Evolutionary conservation across 208 protist species (phyloP).

Genomic region (Acanthamoeba lenticulata): DNA sequence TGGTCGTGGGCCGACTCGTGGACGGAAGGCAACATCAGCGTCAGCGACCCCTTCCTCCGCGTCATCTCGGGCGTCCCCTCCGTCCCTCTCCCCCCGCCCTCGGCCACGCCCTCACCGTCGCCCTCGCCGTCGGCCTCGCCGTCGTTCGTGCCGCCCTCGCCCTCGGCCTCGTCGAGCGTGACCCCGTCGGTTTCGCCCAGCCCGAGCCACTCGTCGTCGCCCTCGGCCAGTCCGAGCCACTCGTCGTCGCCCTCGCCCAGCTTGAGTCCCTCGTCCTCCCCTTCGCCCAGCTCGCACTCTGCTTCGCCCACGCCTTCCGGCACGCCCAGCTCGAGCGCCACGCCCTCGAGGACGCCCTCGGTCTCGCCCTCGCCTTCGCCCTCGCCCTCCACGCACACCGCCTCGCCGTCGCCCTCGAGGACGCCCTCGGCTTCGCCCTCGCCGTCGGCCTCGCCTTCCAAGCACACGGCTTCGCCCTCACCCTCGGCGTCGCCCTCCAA

Average conservation of each 20-base stretch:
- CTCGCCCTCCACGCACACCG: neutral
- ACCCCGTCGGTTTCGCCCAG: neutral
- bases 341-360: too few species aligned
- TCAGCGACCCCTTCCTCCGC: neutral
- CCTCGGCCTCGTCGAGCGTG: neutral
- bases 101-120: neutral
- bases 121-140: neutral
- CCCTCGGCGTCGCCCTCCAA: neutral
- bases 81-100: neutral
- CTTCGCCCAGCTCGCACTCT: neutral
- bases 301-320: neutral
- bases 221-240: too few species aligned
- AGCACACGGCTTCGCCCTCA: neutral
- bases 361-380: neutral
- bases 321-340: too few species aligned
- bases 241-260: neutral
- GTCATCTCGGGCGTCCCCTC: neutral
- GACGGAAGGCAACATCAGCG: neutral
- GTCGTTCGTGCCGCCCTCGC: neutral
- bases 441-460: neutral
- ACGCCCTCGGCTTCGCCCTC: neutral
- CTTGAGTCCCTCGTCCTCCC: neutral
- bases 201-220: neutral
- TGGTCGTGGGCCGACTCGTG: neutral
- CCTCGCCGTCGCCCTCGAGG: neutral